These are phyloP conservation scores for Hirsutella thompsonii DNA, from an alignment of 2,329 filamentous ascomycete species.

Conservation along the genomic window DNA sequence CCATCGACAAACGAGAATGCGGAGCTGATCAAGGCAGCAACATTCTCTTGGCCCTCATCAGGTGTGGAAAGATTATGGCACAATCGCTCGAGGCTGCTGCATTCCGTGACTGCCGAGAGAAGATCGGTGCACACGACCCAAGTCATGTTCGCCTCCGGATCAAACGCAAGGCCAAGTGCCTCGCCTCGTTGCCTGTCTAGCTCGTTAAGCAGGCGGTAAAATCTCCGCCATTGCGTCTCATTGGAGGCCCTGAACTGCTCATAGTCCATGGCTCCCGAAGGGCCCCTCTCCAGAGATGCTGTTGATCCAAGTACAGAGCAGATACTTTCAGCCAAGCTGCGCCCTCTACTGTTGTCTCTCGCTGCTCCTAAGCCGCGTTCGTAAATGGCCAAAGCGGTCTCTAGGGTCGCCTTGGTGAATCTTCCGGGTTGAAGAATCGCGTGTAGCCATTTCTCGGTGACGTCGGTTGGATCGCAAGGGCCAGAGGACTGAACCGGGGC, in stretches of 20 bases:
- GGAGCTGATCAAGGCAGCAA: constrained; percentile 53
- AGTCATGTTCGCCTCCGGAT: constrained; percentile 55
- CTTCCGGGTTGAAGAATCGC: constrained; percentile 73
- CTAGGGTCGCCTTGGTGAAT: constrained; percentile 67
- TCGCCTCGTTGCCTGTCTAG: constrained; percentile 79
- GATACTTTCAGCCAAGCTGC: constrained; percentile 62
- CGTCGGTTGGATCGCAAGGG: constrained; percentile 52
- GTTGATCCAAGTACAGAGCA: constrained; percentile 59
- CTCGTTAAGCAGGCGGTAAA: constrained; percentile 75
- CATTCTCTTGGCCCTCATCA: constrained; percentile 37
- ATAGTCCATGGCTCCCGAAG: constrained; percentile 58
- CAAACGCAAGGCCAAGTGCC: constrained; percentile 64
- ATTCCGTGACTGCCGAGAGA: constrained; percentile 65
- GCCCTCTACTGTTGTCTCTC: constrained; percentile 27
- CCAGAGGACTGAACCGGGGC: constrained; percentile 44
- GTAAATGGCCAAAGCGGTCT: constrained; percentile 74
- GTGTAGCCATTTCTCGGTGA: constrained; percentile 74
- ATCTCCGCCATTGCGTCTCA: constrained; percentile 78
- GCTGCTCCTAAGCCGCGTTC: constrained; percentile 42
- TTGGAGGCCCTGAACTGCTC: constrained; percentile 60
- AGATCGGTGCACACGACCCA: constrained; percentile 81
- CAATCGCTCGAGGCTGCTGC: constrained; percentile 64
- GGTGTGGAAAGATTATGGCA: constrained; percentile 50
- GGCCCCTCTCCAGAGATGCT: constrained; percentile 47
- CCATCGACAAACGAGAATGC: constrained; percentile 57